Evolutionary conservation across 1,284 basidiomycete genomes (phyloP).

Genomic region (Moesziomyces antarcticus): DNA sequence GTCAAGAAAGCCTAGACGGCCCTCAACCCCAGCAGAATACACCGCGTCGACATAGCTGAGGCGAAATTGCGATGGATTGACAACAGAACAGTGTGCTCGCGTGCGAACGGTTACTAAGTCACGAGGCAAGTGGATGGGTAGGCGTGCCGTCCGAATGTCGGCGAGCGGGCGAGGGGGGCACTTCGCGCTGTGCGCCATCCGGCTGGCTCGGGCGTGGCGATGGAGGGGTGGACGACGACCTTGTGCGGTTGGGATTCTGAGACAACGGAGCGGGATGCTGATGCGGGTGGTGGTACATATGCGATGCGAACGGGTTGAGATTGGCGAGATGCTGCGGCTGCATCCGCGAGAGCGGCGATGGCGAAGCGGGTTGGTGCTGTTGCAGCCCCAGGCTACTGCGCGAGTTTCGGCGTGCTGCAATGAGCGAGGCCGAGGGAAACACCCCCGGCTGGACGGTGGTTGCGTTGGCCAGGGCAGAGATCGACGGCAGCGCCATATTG

Average conservation of each 20-base stretch:
- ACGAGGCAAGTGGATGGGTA: not conserved
- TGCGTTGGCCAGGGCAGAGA: no score
- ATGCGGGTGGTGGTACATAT: slow-evolving; percentile 1
- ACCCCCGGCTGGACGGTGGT: not conserved
- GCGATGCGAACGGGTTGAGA: slow-evolving; percentile 1
- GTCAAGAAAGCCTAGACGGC: slow-evolving; percentile 14
- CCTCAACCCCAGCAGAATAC: no score
- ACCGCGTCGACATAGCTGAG: no score
- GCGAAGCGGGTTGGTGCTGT: slow-evolving; percentile 10
- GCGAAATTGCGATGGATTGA: no score
- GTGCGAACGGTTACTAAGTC: no score
- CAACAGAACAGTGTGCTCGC: no score
- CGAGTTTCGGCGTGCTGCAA: slow-evolving; percentile 19
- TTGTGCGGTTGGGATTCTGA: not conserved
- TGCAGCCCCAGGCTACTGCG: not conserved
- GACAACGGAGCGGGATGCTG: not conserved
- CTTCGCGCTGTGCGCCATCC: no score
- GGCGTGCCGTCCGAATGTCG: slow-evolving; percentile 24
- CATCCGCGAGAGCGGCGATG: slow-evolving; percentile 5
- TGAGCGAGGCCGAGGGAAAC: slow-evolving; percentile 1
- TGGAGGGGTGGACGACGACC: slow-evolving; percentile 11
- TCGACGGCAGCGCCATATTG: no score
- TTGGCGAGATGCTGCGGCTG: not conserved
- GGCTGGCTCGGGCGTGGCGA: slow-evolving; percentile 1
- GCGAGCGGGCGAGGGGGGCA: slow-evolving; percentile 3